phyloP scores from a whole-genome alignment of 768 basidiomycete genomes.

The Psilocybe sp. region DNA sequence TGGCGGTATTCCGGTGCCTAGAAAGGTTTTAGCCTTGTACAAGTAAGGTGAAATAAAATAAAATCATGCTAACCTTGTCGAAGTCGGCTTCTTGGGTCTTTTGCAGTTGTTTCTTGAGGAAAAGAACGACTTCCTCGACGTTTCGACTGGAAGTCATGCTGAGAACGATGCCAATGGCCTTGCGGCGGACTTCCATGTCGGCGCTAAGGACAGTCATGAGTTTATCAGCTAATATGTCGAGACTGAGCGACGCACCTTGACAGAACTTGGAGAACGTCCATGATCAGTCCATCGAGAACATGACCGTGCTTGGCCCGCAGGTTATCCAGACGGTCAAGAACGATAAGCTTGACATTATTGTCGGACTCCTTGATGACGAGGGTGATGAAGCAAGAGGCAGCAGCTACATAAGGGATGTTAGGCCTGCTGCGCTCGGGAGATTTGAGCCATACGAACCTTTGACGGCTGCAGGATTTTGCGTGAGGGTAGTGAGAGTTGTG shows the following conservation, averaged over 20 bases:
- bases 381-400: conserved; percentile 84
- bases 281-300: conserved; percentile 86
- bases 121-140: conserved; percentile 93
- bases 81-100: conserved; percentile 89
- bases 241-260: conserved; percentile 49
- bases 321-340: conserved; percentile 84
- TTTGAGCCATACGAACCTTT: conserved; percentile 58
- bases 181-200: conserved; percentile 94
- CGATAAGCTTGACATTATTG: conserved; percentile 98
- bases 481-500: conserved; percentile 88
- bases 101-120: conserved; percentile 97
- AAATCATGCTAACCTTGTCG: conserved; percentile 72
- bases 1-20: conserved; percentile 94
- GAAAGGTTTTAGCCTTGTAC: background rate
- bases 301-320: conserved; percentile 84
- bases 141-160: conserved; percentile 93
- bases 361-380: conserved; percentile 94
- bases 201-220: conserved; percentile 43
- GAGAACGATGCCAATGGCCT: conserved; percentile 85
- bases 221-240: background rate
- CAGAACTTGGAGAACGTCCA: conserved; percentile 92
- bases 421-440: background rate
- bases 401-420: conserved; percentile 48
- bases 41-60: background rate
- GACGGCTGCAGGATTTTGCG: conserved; percentile 92